These are phyloP conservation scores for Podochytrium sp. DNA, from an alignment of 192 early-diverging fungal species.

Conservation along the genomic window DNA sequence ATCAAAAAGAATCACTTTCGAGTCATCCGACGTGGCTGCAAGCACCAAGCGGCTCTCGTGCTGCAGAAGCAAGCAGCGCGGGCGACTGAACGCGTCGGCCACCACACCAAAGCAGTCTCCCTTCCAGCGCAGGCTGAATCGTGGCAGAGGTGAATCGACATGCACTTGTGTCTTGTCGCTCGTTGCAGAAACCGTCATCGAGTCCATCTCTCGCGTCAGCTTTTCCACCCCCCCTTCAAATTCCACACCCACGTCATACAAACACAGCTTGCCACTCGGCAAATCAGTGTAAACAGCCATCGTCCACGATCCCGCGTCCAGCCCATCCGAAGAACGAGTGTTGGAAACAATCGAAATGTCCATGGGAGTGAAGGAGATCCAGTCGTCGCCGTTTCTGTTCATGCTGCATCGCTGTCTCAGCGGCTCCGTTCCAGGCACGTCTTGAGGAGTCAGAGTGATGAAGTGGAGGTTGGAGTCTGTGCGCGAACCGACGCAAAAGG, in stretches of 20 bases:
- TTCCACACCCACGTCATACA: conserved; percentile 2
- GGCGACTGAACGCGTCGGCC: conserved; percentile 67
- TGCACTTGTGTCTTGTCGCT: neutral
- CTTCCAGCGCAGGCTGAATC: conserved; percentile 37
- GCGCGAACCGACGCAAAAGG: conserved; percentile 60
- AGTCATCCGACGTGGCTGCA: conserved; percentile 68
- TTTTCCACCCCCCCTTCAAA: neutral
- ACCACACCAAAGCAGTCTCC: conserved; percentile 68
- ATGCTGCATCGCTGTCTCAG: conserved; percentile 52
- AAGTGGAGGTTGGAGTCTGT: conserved; percentile 78
- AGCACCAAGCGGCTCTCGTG: conserved; percentile 56
- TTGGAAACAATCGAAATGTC: conserved; percentile 39
- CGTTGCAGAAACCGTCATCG: neutral
- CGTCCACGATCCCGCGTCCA: neutral
- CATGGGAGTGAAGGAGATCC: conserved; percentile 84
- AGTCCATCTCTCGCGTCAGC: conserved; percentile 16
- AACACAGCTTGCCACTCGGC: conserved; percentile 6
- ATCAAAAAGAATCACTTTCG: conserved; percentile 9
- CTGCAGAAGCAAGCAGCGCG: conserved; percentile 65
- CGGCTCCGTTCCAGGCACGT: neutral
- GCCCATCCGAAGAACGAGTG: neutral
- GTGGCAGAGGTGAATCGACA: neutral
- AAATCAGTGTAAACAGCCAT: conserved; percentile 24
- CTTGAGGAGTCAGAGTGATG: conserved; percentile 47
- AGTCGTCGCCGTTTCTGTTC: conserved; percentile 79